These are phyloP conservation scores for Mycosphaerella sp. DNA, from an alignment of 2,329 filamentous ascomycete genomes.

Conservation along the genomic window DNA sequence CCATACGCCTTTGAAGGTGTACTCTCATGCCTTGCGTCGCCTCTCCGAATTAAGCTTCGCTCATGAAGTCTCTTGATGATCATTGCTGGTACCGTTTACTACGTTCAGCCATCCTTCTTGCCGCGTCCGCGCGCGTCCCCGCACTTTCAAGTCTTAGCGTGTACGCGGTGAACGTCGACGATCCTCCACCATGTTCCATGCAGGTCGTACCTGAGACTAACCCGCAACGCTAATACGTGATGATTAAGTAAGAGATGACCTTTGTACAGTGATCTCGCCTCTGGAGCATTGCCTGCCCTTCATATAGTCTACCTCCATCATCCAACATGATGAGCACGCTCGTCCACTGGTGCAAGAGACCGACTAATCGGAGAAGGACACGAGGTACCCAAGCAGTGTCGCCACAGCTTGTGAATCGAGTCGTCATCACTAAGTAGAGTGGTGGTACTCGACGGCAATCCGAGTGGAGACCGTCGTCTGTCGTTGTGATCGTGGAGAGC, in stretches of 20 bases:
- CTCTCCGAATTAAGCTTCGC: neutral
- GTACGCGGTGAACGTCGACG: constrained; percentile 8
- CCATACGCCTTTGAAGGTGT: neutral
- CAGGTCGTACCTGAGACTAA: constrained; percentile 15
- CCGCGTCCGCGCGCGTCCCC: constrained; percentile 9
- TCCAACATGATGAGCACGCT: constrained; percentile 5
- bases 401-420: neutral
- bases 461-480: constrained; percentile 1
- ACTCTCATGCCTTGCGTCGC: neutral
- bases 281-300: constrained; percentile 7
- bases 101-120: neutral
- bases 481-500: constrained; percentile 5
- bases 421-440: neutral
- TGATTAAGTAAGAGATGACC: constrained; percentile 15
- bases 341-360: neutral
- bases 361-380: constrained; percentile 7
- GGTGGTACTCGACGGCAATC: neutral
- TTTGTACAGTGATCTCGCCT: constrained; percentile 2
- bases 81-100: neutral
- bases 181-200: constrained; percentile 13
- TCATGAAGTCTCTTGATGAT: too few relatives aligned
- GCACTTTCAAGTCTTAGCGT: constrained; percentile 5
- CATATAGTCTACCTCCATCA: constrained; percentile 2
- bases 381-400: neutral
- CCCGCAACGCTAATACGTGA: constrained; percentile 13